A percentile compares a stretch with the other conserved stretches of the same genome.
Evolutionary conservation across 257 asterid species (phyloP).

Genomic region (Solanum pimpinellifolium): DNA sequence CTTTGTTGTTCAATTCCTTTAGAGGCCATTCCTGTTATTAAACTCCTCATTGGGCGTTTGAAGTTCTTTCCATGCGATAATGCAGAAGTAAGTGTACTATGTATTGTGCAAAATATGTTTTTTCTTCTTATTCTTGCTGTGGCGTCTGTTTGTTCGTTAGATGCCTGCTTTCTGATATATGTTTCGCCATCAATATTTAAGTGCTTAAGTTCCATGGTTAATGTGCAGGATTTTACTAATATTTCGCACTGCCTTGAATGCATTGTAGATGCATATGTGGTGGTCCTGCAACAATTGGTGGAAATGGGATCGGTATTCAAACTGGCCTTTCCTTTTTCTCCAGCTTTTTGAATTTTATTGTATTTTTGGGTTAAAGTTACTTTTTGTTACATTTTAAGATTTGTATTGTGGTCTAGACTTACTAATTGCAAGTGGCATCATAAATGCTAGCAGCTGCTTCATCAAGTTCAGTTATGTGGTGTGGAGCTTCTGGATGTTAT

Average conservation of each 20-base stretch:
- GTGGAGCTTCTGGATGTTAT: conserved; percentile 52
- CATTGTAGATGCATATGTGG: conserved; percentile 60
- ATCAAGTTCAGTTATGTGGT: conserved; percentile 68
- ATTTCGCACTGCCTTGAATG: conserved; percentile 40
- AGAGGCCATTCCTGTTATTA: conserved; percentile 59
- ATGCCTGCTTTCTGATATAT: not conserved
- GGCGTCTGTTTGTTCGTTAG: not conserved
- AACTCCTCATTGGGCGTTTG: conserved; percentile 48
- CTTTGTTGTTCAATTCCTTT: conserved; percentile 61
- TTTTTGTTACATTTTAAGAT: not conserved
- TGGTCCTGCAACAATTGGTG: conserved; percentile 60
- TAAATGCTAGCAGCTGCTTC: conserved; percentile 39
- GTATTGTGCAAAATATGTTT: not conserved
- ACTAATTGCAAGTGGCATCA: conserved; percentile 12
- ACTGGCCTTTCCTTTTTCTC: not conserved
- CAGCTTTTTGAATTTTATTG: not conserved
- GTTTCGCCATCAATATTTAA: not conserved
- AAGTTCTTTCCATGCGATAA: conserved; percentile 48
- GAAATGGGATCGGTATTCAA: conserved; percentile 51
- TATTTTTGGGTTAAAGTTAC: not conserved
- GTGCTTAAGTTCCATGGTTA: not conserved
- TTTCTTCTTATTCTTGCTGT: not conserved
- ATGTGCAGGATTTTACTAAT: conserved; percentile 46
- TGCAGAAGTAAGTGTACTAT: conserved; percentile 55
- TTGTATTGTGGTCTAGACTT: not conserved